Evolutionary conservation across 768 basidiomycete species (phyloP), one percentile per base, ranked within the genome.

Genomic region (Suillus weaverae): DNA sequence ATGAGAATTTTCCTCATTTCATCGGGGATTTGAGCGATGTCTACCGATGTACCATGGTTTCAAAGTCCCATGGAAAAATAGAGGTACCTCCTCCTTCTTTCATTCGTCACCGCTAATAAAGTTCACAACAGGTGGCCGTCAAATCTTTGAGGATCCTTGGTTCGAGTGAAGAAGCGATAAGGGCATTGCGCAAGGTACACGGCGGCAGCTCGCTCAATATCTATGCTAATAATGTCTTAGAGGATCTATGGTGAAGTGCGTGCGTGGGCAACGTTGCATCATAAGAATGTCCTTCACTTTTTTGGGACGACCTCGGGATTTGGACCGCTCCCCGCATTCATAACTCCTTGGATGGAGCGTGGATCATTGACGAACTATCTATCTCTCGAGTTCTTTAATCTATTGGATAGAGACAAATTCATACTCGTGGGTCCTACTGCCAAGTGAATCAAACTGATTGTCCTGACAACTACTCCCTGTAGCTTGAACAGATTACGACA

Each of bases 281-380:
- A 74, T 63, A 50, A 63, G 13, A 61, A 70, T 38, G 43, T 74
- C 5, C 54, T 73, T n/a, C 70, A 60, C 6, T 56, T 74, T 14
- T 66, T 66, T 60, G 73, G 73, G 30, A 62, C 67, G 22, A 66
- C 61, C 14, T 48, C 61, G 7, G 68, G 64, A 26, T 74, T 73
- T 64, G 73, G 73, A 14, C 67, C 62, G 4, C 66, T 72, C 32
- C 62, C 61, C 22, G 66, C 72, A 10, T 67, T 74, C 61, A 67
- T 74, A 39, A 70, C 67, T 33, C 73, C 73, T 1, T 74, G 73
- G 73, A 61, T 68, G 51, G 71, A 73, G n/a, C 68, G 70, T 59
- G 74, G 74, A 2, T 66, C 62, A 1, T 61, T 75, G 44, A 71
- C 64, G 3, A 57, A 62, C 6, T 74, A 73, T 51, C 63, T 72